These are phyloP conservation scores for Candida broadrunensis DNA, from an alignment of 805 yeast species.

Conservation along the genomic window DNA sequence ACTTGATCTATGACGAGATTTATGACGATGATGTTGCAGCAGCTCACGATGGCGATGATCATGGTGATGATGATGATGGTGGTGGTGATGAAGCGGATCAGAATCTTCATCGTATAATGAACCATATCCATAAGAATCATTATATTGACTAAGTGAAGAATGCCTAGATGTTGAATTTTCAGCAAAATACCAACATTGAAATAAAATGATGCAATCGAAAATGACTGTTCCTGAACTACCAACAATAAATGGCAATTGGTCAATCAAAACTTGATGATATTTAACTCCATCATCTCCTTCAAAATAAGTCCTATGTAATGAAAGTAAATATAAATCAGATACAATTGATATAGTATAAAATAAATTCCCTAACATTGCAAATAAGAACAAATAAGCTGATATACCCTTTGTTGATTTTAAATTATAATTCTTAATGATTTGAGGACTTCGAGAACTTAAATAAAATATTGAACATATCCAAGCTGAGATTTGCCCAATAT, in stretches of 20 bases:
- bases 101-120: background rate
- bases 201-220: constrained; percentile 42
- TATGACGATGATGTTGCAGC: background rate
- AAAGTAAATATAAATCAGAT: constrained; percentile 25
- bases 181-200: constrained; percentile 19
- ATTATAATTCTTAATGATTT: constrained; percentile 28
- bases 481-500: constrained; percentile 27
- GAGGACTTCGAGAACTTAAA: constrained; percentile 33
- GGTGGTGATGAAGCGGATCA: constrained; percentile 1
- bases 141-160: background rate
- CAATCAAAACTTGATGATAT: constrained; percentile 43
- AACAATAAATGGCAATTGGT: constrained; percentile 73
- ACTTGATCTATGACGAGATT: background rate
- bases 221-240: constrained; percentile 82
- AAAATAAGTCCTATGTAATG: constrained; percentile 5
- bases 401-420: constrained; percentile 32
- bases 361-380: constrained; percentile 34
- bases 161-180: background rate
- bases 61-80: constrained; percentile 4
- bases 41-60: background rate
- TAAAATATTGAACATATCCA: constrained; percentile 30
- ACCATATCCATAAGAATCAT: background rate
- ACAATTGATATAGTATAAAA: constrained; percentile 32
- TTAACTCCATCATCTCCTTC: constrained; percentile 18
- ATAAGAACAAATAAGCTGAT: constrained; percentile 29